Evolutionary conservation across 306 rosid species (phyloP).

Genomic region (Prunus salicina): DNA sequence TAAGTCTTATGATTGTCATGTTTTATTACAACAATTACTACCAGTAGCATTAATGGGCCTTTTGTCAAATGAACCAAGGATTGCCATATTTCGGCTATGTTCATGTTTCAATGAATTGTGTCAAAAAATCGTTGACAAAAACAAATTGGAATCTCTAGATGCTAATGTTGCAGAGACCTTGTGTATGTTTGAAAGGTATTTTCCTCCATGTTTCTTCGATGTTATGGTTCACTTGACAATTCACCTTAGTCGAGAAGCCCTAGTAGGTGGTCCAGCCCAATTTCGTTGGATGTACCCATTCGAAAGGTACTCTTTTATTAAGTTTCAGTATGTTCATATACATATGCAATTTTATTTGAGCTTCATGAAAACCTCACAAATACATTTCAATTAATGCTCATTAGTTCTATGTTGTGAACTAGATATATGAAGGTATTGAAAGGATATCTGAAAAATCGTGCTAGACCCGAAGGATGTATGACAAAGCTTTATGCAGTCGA

Average conservation of each 20-base stretch:
- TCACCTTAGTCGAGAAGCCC: neutral
- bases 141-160: neutral
- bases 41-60: neutral
- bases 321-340: neutral
- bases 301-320: neutral
- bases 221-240: neutral
- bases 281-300: neutral
- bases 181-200: neutral
- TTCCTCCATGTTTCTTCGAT: neutral
- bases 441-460: neutral
- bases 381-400: neutral
- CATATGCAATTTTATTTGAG: neutral
- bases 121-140: neutral
- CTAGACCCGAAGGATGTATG: neutral
- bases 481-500: too few relatives aligned
- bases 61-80: neutral
- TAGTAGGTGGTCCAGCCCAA: neutral
- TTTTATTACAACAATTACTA: neutral
- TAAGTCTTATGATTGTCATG: neutral
- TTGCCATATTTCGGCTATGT: neutral
- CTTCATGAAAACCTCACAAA: neutral
- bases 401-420: neutral
- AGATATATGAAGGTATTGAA: neutral
- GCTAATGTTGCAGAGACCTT: neutral
- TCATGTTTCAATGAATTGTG: neutral